Evolutionary conservation across 2,329 filamentous ascomycete species (phyloP).

Genomic region (Mycosphaerella arachidis): DNA sequence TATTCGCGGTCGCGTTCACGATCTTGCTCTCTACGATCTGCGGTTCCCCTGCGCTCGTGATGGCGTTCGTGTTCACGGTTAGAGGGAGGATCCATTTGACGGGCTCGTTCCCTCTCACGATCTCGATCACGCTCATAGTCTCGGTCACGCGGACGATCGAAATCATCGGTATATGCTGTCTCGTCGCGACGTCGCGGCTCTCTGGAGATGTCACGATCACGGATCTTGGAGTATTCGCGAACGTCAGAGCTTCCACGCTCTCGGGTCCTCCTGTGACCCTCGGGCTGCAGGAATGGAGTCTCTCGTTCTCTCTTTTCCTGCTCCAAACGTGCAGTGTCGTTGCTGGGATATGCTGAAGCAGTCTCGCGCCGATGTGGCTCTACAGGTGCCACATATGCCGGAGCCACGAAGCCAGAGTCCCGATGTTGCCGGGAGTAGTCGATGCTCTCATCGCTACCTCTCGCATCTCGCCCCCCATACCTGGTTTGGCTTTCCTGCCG

Average conservation of each 20-base stretch:
- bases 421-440: constrained; percentile 33
- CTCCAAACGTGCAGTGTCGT: constrained; percentile 24
- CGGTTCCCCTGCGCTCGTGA: constrained; percentile 24
- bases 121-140: constrained; percentile 25
- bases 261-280: constrained; percentile 19
- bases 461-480: constrained; percentile 28
- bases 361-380: constrained; percentile 27
- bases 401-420: constrained; percentile 26
- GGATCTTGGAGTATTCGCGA: constrained; percentile 21
- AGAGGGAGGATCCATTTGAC: constrained; percentile 18
- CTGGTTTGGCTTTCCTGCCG: constrained; percentile 22
- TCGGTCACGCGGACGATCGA: constrained; percentile 13
- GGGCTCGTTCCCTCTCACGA: constrained; percentile 24
- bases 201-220: constrained; percentile 16
- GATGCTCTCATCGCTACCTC: constrained; percentile 39
- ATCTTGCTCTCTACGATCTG: constrained; percentile 2
- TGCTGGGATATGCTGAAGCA: constrained; percentile 19
- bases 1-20: constrained; percentile 21
- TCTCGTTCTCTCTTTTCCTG: constrained; percentile 29
- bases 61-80: constrained; percentile 26
- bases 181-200: constrained; percentile 33
- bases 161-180: constrained; percentile 21
- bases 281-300: constrained; percentile 20
- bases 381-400: constrained; percentile 5
- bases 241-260: constrained; percentile 11